A percentile compares a stretch with the other conserved stretches of the same genome.
Evolutionary conservation across 2,329 filamentous ascomycete genomes (phyloP).

Genomic region (Aspergillus novoparasiticus): DNA sequence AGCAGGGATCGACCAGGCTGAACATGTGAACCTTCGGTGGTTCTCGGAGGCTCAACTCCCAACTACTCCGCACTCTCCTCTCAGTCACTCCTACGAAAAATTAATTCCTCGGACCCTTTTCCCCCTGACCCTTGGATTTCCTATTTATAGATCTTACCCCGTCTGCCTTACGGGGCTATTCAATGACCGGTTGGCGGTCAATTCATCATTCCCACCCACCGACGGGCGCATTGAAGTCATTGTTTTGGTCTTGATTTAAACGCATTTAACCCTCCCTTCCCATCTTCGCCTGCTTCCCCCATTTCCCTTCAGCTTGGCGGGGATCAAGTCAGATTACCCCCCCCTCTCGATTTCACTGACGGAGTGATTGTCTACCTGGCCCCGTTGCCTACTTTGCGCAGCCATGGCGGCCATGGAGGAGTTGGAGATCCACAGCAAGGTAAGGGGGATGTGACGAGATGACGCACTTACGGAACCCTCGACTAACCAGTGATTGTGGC

Average conservation of each 20-base stretch:
- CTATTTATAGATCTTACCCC: slow-evolving; percentile 2
- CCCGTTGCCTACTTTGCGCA: slow-evolving; percentile 20
- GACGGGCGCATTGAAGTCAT: background rate
- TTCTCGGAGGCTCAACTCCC: background rate
- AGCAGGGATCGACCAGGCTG: background rate
- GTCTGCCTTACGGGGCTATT: background rate
- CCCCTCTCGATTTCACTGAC: background rate
- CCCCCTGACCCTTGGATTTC: background rate
- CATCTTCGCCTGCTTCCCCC: background rate
- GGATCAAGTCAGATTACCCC: background rate
- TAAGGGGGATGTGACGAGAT: slow-evolving; percentile 45
- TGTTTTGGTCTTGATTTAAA: background rate
- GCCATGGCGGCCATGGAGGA: slow-evolving; percentile 93
- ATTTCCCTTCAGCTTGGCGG: background rate
- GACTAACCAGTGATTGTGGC: slow-evolving; percentile 21
- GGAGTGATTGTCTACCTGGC: background rate
- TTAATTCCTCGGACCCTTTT: background rate
- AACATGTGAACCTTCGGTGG: background rate
- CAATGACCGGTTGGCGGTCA: background rate
- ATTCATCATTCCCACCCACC: background rate
- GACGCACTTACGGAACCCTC: slow-evolving; percentile 7
- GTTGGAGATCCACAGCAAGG: slow-evolving; percentile 96
- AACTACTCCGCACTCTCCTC: background rate
- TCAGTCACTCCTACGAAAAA: background rate
- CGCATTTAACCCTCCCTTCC: background rate